These are phyloP conservation scores for Blumeriella jaapii DNA, from an alignment of 2,329 filamentous ascomycete species.

Conservation along the genomic window DNA sequence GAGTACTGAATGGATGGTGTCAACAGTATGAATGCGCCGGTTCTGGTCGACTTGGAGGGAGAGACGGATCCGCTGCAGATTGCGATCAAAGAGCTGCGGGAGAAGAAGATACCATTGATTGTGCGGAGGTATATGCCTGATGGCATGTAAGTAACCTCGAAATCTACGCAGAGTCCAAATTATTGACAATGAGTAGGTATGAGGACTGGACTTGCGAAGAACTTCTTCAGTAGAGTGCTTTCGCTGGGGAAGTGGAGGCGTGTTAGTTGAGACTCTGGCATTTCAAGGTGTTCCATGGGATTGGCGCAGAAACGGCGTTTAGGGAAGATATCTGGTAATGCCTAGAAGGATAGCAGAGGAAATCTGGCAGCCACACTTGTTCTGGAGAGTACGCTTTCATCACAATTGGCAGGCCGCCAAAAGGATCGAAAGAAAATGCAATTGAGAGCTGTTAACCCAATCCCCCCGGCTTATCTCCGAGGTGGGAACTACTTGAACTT, in stretches of 20 bases:
- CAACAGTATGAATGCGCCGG: slow-evolving; percentile 89
- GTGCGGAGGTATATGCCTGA: slow-evolving; percentile 93
- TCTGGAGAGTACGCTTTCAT: too few species aligned
- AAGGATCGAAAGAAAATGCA: too few species aligned
- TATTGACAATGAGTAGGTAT: slow-evolving; percentile 38
- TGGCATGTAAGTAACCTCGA: slow-evolving; percentile 60
- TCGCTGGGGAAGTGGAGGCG: not conserved
- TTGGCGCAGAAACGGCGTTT: slow-evolving; percentile 22
- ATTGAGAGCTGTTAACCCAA: too few species aligned
- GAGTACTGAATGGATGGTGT: not conserved
- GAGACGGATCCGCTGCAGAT: slow-evolving; percentile 97
- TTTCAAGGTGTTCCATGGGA: slow-evolving; percentile 22
- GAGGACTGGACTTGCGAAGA: slow-evolving; percentile 99
- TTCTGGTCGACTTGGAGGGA: slow-evolving; percentile 90
- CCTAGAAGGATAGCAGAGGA: slow-evolving; percentile 5
- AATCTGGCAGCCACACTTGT: not conserved
- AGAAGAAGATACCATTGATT: slow-evolving; percentile 97
- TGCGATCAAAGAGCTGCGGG: slow-evolving; percentile 89
- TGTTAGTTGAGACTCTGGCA: slow-evolving; percentile 12
- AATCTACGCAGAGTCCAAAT: not conserved
- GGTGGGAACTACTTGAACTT: too few species aligned
- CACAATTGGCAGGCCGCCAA: too few species aligned
- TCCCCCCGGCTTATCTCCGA: too few species aligned
- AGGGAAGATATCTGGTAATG: slow-evolving; percentile 3
- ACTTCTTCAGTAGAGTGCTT: slow-evolving; percentile 41